phyloP scores from a whole-genome alignment of 805 yeast species.

The Candida nitratophila region DNA sequence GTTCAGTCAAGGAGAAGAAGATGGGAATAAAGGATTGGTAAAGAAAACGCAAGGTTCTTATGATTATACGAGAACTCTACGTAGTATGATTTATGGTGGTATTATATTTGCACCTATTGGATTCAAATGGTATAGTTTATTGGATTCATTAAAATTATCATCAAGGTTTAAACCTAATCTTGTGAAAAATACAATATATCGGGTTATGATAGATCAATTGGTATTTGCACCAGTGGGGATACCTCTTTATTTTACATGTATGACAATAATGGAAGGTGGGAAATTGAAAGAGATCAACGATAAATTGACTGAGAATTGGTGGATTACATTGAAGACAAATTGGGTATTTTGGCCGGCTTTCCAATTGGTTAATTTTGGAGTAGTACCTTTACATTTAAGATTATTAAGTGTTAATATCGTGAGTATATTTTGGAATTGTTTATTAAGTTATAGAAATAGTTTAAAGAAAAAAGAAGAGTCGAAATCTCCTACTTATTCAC shows the following conservation, averaged over 20 bases:
- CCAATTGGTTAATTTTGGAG: conserved; percentile 68
- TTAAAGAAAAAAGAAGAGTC: conserved; percentile 8
- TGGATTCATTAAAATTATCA: conserved; percentile 38
- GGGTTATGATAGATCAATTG: conserved; percentile 67
- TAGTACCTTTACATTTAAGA: conserved; percentile 68
- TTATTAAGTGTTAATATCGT: conserved; percentile 62
- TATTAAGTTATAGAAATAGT: conserved; percentile 51
- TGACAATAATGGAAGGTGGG: conserved; percentile 60
- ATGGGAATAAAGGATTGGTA: too few relatives aligned
- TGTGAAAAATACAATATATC: conserved; percentile 33
- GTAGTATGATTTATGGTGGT: conserved; percentile 70
- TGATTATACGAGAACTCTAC: conserved; percentile 48
- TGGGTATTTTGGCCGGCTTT: conserved; percentile 91
- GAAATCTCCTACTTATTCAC: conserved; percentile 25
- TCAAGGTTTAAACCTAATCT: conserved; percentile 4
- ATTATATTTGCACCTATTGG: conserved; percentile 71
- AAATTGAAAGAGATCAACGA: conserved; percentile 29
- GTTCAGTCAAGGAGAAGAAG: conserved; percentile 26
- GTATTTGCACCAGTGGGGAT: conserved; percentile 73
- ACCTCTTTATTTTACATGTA: conserved; percentile 61
- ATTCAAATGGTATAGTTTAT: conserved; percentile 56
- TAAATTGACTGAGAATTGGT: conserved; percentile 45
- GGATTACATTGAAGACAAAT: conserved; percentile 64
- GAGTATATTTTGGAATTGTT: conserved; percentile 81
- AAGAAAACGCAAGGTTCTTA: too few relatives aligned